phyloP scores from a whole-genome alignment of 768 basidiomycete species.

The Amanita jacksonii region DNA sequence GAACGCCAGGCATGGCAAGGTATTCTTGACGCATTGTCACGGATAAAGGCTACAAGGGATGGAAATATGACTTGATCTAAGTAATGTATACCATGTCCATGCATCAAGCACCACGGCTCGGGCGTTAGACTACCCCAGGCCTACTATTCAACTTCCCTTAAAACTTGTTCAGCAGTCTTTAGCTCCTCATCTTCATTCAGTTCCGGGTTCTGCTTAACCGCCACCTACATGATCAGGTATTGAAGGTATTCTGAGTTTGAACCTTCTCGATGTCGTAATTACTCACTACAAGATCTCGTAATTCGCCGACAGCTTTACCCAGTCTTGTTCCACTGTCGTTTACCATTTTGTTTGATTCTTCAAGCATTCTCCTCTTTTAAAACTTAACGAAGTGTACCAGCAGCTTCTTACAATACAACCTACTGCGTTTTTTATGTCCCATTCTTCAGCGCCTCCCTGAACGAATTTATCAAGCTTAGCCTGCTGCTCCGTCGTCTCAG shows the following conservation, averaged over 20 bases:
- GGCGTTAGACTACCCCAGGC: background rate
- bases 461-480: slow-evolving; percentile 52
- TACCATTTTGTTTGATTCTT: slow-evolving; percentile 80
- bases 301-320: slow-evolving; percentile 51
- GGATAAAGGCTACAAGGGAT: slow-evolving; percentile 41
- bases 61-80: slow-evolving; percentile 15
- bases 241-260: background rate
- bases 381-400: too few relatives aligned
- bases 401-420: slow-evolving; percentile 22
- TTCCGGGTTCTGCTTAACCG: slow-evolving; percentile 32
- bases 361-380: slow-evolving; percentile 51
- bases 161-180: slow-evolving; percentile 45
- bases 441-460: slow-evolving; percentile 55
- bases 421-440: slow-evolving; percentile 72
- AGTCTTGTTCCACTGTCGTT: slow-evolving; percentile 52
- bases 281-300: slow-evolving; percentile 63
- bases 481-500: slow-evolving; percentile 53
- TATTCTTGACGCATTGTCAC: slow-evolving; percentile 56
- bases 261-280: too few relatives aligned
- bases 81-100: too few relatives aligned
- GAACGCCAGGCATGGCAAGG: slow-evolving; percentile 74
- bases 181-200: slow-evolving; percentile 35
- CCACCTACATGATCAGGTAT: slow-evolving; percentile 22
- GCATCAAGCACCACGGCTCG: too few relatives aligned
- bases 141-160: slow-evolving; percentile 25